phyloP scores from a whole-genome alignment of 208 protist genomes.

The Trypanosoma mega region DNA sequence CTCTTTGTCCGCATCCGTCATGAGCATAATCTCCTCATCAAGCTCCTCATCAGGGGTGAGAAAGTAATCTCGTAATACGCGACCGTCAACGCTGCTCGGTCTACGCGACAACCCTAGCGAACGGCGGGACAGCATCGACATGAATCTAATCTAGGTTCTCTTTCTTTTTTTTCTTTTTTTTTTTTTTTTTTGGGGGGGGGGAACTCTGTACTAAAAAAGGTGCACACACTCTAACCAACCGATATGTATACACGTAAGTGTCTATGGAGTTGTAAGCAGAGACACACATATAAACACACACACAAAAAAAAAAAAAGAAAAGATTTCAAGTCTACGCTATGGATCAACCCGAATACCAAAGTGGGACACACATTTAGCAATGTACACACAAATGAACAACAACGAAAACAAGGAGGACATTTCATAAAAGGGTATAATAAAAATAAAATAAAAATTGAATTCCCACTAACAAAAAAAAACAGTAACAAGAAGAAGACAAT shows the following conservation, averaged over 20 bases:
- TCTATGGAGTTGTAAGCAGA: background rate
- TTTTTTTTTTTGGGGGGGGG: background rate
- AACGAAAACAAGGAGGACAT: no score
- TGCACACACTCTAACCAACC: no score
- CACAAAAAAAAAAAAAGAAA: background rate
- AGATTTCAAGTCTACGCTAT: no score
- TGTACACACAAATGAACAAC: no score
- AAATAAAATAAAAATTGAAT: constrained; percentile 26
- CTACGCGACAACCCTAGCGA: background rate
- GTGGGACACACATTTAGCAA: no score
- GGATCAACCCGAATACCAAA: no score
- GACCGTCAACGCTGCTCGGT: background rate
- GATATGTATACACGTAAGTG: background rate
- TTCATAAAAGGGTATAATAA: no score
- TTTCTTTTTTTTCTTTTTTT: background rate
- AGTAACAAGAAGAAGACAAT: constrained; percentile 1
- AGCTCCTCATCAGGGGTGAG: background rate
- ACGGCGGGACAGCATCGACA: background rate
- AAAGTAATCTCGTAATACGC: constrained; percentile 7
- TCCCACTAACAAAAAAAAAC: background rate
- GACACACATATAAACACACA: background rate
- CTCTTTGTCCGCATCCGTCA: constrained; percentile 21
- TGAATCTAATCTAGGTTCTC: background rate
- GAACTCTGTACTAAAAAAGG: no score
- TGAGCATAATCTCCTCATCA: constrained; percentile 17